Conservation (phyloP, 2,329 filamentous ascomycete species). For the Epichloe aotearoae region DNA sequence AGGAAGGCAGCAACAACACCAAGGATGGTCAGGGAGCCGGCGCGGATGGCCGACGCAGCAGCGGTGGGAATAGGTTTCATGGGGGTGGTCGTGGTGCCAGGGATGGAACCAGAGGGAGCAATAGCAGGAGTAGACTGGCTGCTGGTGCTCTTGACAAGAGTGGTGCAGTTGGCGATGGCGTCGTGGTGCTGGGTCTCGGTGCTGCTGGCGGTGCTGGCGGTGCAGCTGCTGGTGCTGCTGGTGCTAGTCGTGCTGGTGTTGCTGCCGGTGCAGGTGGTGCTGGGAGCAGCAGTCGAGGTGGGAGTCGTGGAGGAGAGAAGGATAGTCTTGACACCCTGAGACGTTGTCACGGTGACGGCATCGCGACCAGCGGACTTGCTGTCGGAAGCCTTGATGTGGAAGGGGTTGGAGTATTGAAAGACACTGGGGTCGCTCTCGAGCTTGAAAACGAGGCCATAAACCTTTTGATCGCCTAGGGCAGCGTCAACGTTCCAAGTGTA, state of each 20-base stretch:
- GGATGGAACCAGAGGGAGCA: constrained; percentile 10
- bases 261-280: constrained; percentile 11
- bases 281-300: constrained; percentile 11
- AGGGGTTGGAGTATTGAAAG: constrained; percentile 53
- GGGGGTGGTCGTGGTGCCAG: neutral
- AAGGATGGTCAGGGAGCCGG: constrained; percentile 25
- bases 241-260: constrained; percentile 9
- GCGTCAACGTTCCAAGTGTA: constrained; percentile 39
- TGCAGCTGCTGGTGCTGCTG: neutral
- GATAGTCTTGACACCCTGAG: constrained; percentile 18
- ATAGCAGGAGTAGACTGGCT: neutral
- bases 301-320: constrained; percentile 12
- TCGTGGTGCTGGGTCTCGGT: neutral
- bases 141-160: constrained; percentile 12
- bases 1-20: constrained; percentile 28
- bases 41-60: constrained; percentile 19
- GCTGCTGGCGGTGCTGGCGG: neutral
- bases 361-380: constrained; percentile 13
- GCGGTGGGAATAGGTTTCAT: neutral
- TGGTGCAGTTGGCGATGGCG: constrained; percentile 7
- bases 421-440: constrained; percentile 31
- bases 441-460: constrained; percentile 45
- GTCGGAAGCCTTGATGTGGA: constrained; percentile 31
- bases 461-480: constrained; percentile 28
- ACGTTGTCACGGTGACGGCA: constrained; percentile 17